phyloP scores from a whole-genome alignment of 176 grass and related monocot species.

The Calamus simplicifolius region DNA sequence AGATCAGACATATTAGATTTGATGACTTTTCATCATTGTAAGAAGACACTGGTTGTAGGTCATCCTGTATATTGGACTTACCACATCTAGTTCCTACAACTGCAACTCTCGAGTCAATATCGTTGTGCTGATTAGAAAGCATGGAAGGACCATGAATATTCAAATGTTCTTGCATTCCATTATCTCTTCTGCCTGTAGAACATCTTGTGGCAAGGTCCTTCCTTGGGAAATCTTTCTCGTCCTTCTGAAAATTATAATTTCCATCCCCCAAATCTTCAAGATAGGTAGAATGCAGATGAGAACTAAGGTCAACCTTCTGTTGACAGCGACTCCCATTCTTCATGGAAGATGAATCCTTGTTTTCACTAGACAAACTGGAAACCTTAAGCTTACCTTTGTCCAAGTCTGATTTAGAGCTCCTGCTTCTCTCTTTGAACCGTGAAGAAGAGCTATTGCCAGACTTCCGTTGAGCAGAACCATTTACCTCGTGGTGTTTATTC shows the following conservation, averaged over 20 bases:
- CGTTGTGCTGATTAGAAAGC: slow-evolving; percentile 27
- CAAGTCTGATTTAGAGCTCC: slow-evolving; percentile 5
- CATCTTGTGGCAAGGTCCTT: slow-evolving; percentile 33
- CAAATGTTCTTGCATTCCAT: slow-evolving; percentile 25
- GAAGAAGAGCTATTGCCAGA: slow-evolving; percentile 6
- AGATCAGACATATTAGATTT: slow-evolving; percentile 1
- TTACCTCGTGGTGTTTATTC: neutral
- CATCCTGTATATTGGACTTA: slow-evolving; percentile 6
- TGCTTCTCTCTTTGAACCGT: slow-evolving; percentile 9
- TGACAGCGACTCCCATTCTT: neutral
- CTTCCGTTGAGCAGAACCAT: neutral
- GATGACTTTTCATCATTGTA: slow-evolving; percentile 9
- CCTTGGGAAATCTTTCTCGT: slow-evolving; percentile 31
- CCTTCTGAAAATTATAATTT: slow-evolving; percentile 25
- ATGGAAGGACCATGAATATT: slow-evolving; percentile 12
- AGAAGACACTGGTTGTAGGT: slow-evolving; percentile 22
- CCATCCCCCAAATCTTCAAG: neutral
- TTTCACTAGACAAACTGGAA: slow-evolving; percentile 4
- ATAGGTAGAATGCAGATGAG: slow-evolving; percentile 1
- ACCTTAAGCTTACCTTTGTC: slow-evolving; percentile 1
- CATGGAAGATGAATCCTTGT: neutral
- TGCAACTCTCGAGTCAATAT: slow-evolving; percentile 12
- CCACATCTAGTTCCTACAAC: slow-evolving; percentile 23
- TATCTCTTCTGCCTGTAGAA: slow-evolving; percentile 32
- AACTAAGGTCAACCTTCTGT: slow-evolving; percentile 2